Percentiles rank a stretch among this genome's conserved stretches.
Conservation (phyloP, 2,329 filamentous ascomycete species). For the Triangularia verruculosa region DNA sequence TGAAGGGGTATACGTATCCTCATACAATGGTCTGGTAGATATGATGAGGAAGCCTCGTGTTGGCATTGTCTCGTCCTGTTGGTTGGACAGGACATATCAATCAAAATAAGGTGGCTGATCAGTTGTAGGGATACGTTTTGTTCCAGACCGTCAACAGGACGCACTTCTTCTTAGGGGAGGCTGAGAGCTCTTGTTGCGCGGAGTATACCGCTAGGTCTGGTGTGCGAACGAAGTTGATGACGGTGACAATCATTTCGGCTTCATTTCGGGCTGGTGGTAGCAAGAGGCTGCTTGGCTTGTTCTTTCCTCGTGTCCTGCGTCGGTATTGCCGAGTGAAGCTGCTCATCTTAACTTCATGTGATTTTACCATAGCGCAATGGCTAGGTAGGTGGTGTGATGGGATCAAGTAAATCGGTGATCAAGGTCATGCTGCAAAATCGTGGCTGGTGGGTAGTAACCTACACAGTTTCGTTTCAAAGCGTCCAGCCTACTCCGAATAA, state of each 20-base stretch:
- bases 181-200: neutral
- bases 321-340: neutral
- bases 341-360: neutral
- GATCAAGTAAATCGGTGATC: neutral
- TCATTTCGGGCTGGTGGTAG: neutral
- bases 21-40: neutral
- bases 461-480: neutral
- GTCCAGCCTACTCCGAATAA: neutral
- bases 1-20: neutral
- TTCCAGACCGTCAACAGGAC: neutral
- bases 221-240: neutral
- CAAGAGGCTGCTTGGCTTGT: neutral
- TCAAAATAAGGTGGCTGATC: neutral
- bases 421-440: neutral
- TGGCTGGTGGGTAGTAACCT: neutral
- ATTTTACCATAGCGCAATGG: neutral
- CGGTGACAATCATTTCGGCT: neutral
- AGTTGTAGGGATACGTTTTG: neutral
- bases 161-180: neutral
- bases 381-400: neutral
- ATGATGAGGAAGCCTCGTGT: neutral
- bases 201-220: neutral
- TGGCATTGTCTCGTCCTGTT: neutral
- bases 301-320: neutral
- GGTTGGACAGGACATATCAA: neutral